These are phyloP conservation scores for Eutrema heterophyllum DNA, from an alignment of 345 rosid genomes.

Conservation along the genomic window DNA sequence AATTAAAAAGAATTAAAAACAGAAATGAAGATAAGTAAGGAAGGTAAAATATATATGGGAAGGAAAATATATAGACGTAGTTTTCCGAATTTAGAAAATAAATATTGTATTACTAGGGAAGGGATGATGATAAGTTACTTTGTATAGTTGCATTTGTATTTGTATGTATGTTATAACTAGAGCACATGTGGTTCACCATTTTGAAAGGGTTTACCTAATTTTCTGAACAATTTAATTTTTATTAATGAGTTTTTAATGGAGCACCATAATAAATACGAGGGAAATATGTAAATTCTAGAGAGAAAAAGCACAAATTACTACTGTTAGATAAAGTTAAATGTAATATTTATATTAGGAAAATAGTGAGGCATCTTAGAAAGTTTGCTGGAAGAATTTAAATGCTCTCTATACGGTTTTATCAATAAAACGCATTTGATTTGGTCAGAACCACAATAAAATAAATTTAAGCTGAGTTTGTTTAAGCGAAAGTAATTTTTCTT, in stretches of 20 bases:
- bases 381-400: not conserved
- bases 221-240: not conserved
- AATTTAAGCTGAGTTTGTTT: not conserved
- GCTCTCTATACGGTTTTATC: not conserved
- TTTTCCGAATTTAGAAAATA: slow-evolving; percentile 12
- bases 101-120: slow-evolving; percentile 10
- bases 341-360: not conserved
- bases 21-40: not conserved
- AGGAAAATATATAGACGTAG: not conserved
- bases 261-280: not conserved
- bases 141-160: slow-evolving; percentile 5
- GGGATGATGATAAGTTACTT: slow-evolving; percentile 6
- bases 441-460: not conserved
- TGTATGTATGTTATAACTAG: slow-evolving; percentile 3
- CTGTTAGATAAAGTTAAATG: too few relatives aligned
- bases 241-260: not conserved
- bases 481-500: not conserved
- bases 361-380: not conserved
- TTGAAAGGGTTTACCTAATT: not conserved
- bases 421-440: not conserved
- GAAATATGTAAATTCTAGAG: not conserved
- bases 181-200: slow-evolving; percentile 13
- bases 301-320: not conserved
- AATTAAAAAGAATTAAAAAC: too few relatives aligned
- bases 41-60: slow-evolving; percentile 5